A percentile compares a stretch with the other conserved stretches of the same genome.
Evolutionary conservation across 2,329 filamentous ascomycete species (phyloP).

Genomic region (Ophiostoma himal-ulmi): DNA sequence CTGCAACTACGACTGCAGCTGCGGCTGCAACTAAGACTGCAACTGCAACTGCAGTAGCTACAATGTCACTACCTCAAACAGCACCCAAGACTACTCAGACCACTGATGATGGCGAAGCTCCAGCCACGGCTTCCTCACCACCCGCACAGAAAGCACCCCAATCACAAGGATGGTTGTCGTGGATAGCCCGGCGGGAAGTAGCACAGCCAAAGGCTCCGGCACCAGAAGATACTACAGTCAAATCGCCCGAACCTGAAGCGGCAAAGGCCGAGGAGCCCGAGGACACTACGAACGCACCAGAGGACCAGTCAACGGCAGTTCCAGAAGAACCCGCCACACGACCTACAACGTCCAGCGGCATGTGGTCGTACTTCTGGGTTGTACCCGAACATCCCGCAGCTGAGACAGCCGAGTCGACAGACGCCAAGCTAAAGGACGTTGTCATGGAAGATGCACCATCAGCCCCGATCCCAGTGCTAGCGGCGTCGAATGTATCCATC

Average conservation of each 20-base stretch:
- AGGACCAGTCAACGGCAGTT: background rate
- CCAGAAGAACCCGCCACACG: conserved; percentile 20
- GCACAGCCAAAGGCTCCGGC: conserved; percentile 8
- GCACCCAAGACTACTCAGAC: background rate
- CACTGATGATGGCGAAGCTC: background rate
- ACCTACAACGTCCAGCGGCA: conserved; percentile 26
- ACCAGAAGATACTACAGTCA: conserved; percentile 2
- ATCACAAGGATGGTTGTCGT: conserved; percentile 24
- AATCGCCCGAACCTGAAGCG: conserved; percentile 20
- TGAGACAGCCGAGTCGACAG: background rate
- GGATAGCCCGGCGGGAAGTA: conserved; percentile 20
- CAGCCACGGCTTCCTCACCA: background rate
- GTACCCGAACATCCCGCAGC: conserved; percentile 26
- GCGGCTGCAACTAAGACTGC: background rate
- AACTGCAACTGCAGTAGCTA: background rate
- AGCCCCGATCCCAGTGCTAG: conserved; percentile 22
- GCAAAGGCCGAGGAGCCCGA: conserved; percentile 14
- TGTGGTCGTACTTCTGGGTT: conserved; percentile 34
- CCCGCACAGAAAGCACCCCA: background rate
- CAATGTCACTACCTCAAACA: background rate
- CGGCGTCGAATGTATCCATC: conserved; percentile 24
- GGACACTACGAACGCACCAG: background rate
- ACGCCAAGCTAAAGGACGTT: conserved; percentile 32
- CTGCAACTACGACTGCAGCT: background rate
- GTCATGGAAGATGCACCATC: conserved; percentile 34